Conservation (phyloP, 257 asterid genomes). For the Nicotiana attenuata region DNA sequence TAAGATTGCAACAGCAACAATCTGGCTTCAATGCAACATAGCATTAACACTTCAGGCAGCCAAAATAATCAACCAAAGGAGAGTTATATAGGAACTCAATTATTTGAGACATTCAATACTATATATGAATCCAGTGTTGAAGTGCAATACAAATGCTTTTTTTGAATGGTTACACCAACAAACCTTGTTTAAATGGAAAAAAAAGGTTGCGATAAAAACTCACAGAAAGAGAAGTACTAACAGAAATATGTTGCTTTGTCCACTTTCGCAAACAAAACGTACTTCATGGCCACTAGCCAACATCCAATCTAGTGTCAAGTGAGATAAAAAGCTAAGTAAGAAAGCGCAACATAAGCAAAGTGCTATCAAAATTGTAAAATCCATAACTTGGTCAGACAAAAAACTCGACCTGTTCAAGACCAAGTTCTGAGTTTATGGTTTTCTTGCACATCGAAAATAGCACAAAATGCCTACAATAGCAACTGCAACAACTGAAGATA, state of each 20-base stretch:
- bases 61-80: background rate
- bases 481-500: constrained; percentile 44
- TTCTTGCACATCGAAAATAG: constrained; percentile 40
- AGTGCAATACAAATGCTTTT: background rate
- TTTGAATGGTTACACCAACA: background rate
- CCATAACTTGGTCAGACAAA: constrained; percentile 21
- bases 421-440: constrained; percentile 9
- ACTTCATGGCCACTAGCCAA: background rate
- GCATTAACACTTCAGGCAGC: background rate
- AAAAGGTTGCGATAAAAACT: background rate
- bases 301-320: constrained; percentile 12
- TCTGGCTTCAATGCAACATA: background rate
- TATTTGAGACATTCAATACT: background rate
- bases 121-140: background rate
- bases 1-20: background rate
- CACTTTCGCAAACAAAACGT: background rate
- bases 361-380: constrained; percentile 45
- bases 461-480: constrained; percentile 34
- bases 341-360: constrained; percentile 19
- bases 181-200: background rate
- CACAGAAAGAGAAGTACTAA: background rate
- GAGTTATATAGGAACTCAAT: background rate
- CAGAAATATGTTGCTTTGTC: background rate
- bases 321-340: constrained; percentile 20
- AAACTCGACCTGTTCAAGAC: constrained; percentile 25